Conservation (phyloP, 2,329 filamentous ascomycete genomes). For the Iodosphaeria phyllophila region DNA sequence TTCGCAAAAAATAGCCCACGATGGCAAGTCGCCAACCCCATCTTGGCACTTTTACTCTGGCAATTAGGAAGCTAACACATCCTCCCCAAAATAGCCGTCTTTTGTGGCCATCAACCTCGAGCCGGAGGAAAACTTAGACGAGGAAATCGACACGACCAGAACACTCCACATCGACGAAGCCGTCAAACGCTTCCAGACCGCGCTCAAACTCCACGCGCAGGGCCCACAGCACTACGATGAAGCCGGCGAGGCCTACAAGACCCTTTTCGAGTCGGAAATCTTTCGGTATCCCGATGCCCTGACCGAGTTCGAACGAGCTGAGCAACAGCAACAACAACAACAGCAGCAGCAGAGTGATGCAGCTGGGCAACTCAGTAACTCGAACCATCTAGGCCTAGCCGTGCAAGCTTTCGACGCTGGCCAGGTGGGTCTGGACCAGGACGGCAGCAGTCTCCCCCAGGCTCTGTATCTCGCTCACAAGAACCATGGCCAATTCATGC, state of each 20-base stretch:
- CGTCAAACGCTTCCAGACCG: conserved; percentile 81
- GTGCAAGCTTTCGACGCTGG: conserved; percentile 32
- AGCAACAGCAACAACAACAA: too few relatives aligned
- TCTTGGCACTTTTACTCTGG: too few relatives aligned
- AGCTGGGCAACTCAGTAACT: too few relatives aligned
- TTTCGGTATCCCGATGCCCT: conserved; percentile 79
- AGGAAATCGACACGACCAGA: conserved; percentile 86
- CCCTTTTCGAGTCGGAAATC: conserved; percentile 79
- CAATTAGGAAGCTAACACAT: too few relatives aligned
- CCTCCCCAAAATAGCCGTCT: conserved; percentile 31
- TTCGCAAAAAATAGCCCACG: too few relatives aligned
- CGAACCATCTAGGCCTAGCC: conserved; percentile 25
- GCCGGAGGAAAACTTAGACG: conserved; percentile 74
- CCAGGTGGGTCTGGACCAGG: conserved; percentile 48
- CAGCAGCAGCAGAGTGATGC: too few relatives aligned
- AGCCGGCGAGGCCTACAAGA: conserved; percentile 64
- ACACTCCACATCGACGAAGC: conserved; percentile 95
- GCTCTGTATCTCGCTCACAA: conserved; percentile 89
- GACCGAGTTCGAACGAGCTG: conserved; percentile 65
- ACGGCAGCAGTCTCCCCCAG: conserved; percentile 67
- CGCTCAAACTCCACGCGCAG: conserved; percentile 79
- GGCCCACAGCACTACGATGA: conserved; percentile 58
- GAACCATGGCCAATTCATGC: conserved; percentile 77
- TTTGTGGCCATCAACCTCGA: conserved; percentile 90
- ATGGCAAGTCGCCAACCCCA: too few relatives aligned